Base-by-base conservation (phyloP, 306 rosid species). In the Glycyrrhiza uralensis region DNA sequence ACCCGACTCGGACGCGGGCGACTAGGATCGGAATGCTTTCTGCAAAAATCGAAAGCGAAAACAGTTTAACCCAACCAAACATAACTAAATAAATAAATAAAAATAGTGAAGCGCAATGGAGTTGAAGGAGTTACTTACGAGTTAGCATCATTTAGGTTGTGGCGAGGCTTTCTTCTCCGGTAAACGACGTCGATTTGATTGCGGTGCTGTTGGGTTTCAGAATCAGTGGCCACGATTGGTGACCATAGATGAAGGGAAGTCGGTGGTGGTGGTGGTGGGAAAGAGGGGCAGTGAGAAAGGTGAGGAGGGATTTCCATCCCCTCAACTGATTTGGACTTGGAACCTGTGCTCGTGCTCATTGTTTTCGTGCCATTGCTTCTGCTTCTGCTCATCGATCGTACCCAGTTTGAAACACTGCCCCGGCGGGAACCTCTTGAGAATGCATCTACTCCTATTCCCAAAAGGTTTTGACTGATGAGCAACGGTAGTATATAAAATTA, bases 181-280 rank as follows among this genome's bases (percentile, higher is more conserved):
- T 87, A 91, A 78, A 94, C 52, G 24, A 50, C 89, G 64, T 75
- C 90, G 20, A 60, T 68, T 36, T 72, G 82, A 12, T 75, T 64
- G 3, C 47, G 68, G 2, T n/a, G 41, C 11, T 26, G 3, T 71
- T 51, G 86, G 36, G 45, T 57, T 61, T 84, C 91, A n/a, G n/a
- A n/a, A n/a, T n/a, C n/a, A 0, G 59, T n/a, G 13, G 50, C 86
- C 0, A 79, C 38, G 23, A 91, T 72, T 78, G 89, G 76, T 5
- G 97, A 75, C 97, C 97, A 89, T 4, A 84, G 65, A 77, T 87
- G 84, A 13, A 7, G 6, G 20, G 82, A 54, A 68, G 68, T 45
- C 7, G 49, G 1, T 39, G 28, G 67, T 36, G 47, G 20, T 14
- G 7, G 51, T 45, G 17, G n/a, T 11, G 4, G 14, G n/a, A n/a